Evolutionary conservation across 2,329 filamentous ascomycete species (phyloP).

Genomic region (Colletotrichum graminicola): DNA sequence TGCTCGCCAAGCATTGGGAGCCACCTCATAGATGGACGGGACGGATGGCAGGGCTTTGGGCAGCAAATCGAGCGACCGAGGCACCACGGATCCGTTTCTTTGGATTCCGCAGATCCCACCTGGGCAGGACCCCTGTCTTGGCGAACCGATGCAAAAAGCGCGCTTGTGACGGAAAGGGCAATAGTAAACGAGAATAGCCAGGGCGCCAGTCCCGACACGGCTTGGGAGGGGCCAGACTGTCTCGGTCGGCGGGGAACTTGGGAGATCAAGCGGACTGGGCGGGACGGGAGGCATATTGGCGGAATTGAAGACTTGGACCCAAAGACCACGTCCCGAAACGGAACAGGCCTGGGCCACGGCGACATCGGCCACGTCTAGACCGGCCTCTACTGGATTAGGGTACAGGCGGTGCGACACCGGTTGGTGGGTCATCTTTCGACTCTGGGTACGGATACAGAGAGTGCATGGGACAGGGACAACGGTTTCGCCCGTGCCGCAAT

Average conservation of each 20-base stretch:
- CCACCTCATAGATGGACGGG: constrained; percentile 1
- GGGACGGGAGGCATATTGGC: constrained; percentile 24
- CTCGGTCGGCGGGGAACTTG: constrained; percentile 26
- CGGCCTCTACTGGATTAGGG: background rate
- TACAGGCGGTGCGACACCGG: background rate
- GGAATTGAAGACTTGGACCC: background rate
- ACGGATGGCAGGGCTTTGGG: constrained; percentile 21
- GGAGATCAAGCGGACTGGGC: constrained; percentile 24
- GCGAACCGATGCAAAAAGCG: constrained; percentile 4
- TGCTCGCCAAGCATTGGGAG: background rate
- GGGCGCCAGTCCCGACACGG: constrained; percentile 17
- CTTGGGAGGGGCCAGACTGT: constrained; percentile 9
- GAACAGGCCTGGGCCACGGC: constrained; percentile 1
- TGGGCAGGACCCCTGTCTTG: constrained; percentile 33
- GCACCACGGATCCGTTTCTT: constrained; percentile 34
- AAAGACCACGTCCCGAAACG: background rate
- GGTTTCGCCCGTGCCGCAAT: constrained; percentile 37
- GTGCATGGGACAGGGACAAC: constrained; percentile 9
- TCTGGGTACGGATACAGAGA: background rate
- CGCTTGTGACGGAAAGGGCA: constrained; percentile 40
- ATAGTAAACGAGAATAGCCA: constrained; percentile 40
- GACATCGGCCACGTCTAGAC: constrained; percentile 25
- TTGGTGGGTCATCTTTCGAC: background rate
- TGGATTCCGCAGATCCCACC: constrained; percentile 43
- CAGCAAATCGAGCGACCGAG: constrained; percentile 30